Evolutionary conservation across 768 basidiomycete genomes (phyloP).

Genomic region (Termitomyces eurrhizus): DNA sequence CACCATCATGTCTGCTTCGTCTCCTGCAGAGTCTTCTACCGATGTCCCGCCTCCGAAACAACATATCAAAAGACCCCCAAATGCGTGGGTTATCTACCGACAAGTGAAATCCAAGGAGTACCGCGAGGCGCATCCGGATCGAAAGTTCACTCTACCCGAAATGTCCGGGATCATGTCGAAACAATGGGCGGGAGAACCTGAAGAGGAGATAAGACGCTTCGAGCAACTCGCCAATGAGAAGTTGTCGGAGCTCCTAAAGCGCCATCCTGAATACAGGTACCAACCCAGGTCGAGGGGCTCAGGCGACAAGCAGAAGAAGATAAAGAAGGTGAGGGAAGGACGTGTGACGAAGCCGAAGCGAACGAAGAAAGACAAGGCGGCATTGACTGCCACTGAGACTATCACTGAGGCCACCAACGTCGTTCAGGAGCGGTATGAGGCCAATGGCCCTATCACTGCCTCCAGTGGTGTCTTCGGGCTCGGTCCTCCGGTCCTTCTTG

Average conservation of each 20-base stretch:
- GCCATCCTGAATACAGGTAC: background rate
- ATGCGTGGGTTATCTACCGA: background rate
- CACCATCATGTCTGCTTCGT: background rate
- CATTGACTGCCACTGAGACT: background rate
- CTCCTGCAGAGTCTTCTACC: background rate
- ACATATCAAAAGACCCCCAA: background rate
- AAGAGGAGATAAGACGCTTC: background rate
- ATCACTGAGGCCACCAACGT: background rate
- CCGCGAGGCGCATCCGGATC: background rate
- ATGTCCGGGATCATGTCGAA: background rate
- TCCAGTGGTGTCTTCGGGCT: background rate
- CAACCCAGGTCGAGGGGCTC: background rate
- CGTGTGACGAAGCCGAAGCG: background rate
- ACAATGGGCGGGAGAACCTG: background rate
- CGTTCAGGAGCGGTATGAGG: background rate
- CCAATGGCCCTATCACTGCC: background rate
- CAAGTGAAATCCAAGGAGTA: background rate
- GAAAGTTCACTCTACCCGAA: background rate
- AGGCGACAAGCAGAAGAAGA: background rate
- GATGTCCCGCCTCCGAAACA: background rate
- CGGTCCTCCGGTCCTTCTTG: background rate
- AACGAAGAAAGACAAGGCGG: background rate
- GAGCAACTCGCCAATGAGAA: background rate
- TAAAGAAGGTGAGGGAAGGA: background rate
- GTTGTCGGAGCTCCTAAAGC: background rate